phyloP scores from a whole-genome alignment of 805 yeast genomes.

The Ogataea trehalophila region DNA sequence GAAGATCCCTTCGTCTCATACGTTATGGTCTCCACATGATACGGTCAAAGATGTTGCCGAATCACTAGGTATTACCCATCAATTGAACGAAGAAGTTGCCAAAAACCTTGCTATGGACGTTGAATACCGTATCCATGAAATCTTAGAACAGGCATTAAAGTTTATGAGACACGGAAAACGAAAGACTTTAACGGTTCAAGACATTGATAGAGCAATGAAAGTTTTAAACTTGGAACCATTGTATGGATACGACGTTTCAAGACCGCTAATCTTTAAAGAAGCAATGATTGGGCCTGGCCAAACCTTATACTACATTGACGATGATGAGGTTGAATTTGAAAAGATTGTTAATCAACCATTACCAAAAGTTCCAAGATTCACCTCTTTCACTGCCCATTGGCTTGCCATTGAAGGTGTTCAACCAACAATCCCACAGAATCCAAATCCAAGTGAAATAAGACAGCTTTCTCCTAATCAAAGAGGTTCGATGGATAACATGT shows the following conservation, averaged over 20 bases:
- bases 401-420: conserved; percentile 98
- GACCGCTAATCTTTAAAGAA: conserved; percentile 75
- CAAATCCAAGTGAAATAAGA: conserved; percentile 73
- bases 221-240: conserved; percentile 90
- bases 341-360: conserved; percentile 87
- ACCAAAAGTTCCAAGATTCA: conserved; percentile 90
- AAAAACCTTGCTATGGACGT: conserved; percentile 97
- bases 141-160: conserved; percentile 90
- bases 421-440: conserved; percentile 96
- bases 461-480: conserved; percentile 71
- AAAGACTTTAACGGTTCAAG: conserved; percentile 72
- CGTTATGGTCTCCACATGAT: conserved; percentile 96
- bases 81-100: conserved; percentile 85
- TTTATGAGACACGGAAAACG: conserved; percentile 94
- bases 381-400: conserved; percentile 96
- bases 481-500: conserved; percentile 73
- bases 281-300: conserved; percentile 91
- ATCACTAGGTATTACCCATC: conserved; percentile 64
- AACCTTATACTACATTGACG: conserved; percentile 84
- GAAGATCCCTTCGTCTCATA: conserved; percentile 68
- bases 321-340: conserved; percentile 92
- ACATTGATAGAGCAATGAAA: conserved; percentile 74
- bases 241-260: conserved; percentile 75
- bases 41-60: conserved; percentile 97
- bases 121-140: conserved; percentile 95